A percentile compares a stretch with the other conserved stretches of the same genome.
Evolutionary conservation across 257 asterid species (phyloP).

Genomic region (Solanum gracilifrons): DNA sequence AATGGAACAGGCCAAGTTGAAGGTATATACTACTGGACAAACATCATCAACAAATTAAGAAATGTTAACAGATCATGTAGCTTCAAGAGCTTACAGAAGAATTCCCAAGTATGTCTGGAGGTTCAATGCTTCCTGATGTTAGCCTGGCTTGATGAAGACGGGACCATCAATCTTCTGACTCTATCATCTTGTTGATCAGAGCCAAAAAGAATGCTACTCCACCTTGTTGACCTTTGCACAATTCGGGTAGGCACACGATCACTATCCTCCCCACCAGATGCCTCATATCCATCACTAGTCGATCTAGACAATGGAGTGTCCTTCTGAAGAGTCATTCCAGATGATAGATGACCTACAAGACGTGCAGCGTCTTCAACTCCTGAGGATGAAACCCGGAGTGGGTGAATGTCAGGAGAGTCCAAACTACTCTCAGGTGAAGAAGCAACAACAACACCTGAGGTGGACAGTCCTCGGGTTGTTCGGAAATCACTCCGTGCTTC

Average conservation of each 20-base stretch:
- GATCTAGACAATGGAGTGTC: conserved; percentile 68
- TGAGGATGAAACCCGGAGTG: conserved; percentile 49
- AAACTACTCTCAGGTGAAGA: conserved; percentile 93
- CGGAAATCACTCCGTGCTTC: conserved; percentile 58
- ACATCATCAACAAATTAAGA: conserved; percentile 2
- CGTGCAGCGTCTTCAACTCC: conserved; percentile 51
- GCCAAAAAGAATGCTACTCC: conserved; percentile 71
- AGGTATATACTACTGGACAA: background rate
- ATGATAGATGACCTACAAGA: conserved; percentile 35
- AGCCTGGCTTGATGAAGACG: conserved; percentile 44
- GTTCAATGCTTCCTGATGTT: conserved; percentile 38
- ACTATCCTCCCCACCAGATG: conserved; percentile 98
- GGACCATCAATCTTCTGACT: conserved; percentile 17
- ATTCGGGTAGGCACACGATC: conserved; percentile 65
- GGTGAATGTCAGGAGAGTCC: conserved; percentile 73
- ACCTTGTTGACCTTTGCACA: conserved; percentile 42
- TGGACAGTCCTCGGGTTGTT: conserved; percentile 22
- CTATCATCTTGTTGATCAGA: conserved; percentile 44
- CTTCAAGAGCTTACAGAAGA: background rate
- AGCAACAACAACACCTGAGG: conserved; percentile 34
- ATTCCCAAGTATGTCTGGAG: background rate
- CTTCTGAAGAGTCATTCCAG: conserved; percentile 21
- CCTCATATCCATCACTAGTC: conserved; percentile 92
- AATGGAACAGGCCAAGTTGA: background rate
- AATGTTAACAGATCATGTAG: background rate